A percentile compares a stretch with the other conserved stretches of the same genome.
Evolutionary conservation across 2,329 filamentous ascomycete genomes (phyloP).

Genomic region (Neopestalotiopsis rosae): DNA sequence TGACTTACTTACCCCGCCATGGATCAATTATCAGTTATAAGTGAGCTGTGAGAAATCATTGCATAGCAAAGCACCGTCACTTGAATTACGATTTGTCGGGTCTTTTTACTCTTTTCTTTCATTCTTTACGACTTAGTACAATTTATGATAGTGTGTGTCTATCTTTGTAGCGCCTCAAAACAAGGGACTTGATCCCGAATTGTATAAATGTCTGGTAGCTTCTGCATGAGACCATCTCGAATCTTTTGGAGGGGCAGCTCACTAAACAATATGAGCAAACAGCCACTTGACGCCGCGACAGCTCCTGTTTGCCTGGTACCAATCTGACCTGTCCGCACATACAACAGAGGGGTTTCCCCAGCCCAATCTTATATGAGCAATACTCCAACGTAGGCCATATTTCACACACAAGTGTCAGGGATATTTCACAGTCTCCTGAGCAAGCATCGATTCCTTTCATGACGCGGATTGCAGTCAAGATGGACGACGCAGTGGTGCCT

Average conservation of each 20-base stretch:
- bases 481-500: conserved; percentile 46
- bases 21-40: neutral
- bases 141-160: no score
- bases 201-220: no score
- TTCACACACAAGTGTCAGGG: neutral
- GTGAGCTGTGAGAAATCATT: no score
- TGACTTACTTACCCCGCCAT: neutral
- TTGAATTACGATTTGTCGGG: no score
- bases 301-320: neutral
- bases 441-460: conserved; percentile 15
- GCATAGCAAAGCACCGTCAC: no score
- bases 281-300: neutral
- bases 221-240: no score
- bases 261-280: neutral
- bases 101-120: no score
- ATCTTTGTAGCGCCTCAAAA: no score
- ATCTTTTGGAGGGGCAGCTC: neutral
- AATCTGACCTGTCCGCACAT: neutral
- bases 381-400: neutral
- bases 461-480: conserved; percentile 42
- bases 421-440: neutral
- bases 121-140: no score
- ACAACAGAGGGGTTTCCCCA: neutral
- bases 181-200: no score
- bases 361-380: neutral